Conservation (phyloP, 176 grass and related monocot genomes). For the Avena sativa region DNA sequence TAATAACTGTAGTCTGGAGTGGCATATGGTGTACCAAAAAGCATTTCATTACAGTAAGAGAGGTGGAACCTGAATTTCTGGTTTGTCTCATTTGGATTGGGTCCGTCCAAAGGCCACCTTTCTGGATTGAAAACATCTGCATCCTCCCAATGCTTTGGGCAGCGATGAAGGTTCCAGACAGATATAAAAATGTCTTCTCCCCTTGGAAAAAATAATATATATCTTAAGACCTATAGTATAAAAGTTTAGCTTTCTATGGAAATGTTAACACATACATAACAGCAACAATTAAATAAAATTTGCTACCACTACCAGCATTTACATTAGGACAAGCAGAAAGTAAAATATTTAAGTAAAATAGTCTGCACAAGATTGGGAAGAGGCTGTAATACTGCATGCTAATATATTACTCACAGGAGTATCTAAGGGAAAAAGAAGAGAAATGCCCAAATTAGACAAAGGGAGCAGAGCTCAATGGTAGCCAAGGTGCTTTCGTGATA, state of each 20-base stretch:
- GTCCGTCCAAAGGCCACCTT: constrained; percentile 93
- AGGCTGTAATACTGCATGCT: neutral
- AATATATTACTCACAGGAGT: neutral
- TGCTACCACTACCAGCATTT: neutral
- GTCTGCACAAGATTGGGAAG: constrained; percentile 8
- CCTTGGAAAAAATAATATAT: constrained; percentile 35
- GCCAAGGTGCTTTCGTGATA: neutral
- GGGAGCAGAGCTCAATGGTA: constrained; percentile 10
- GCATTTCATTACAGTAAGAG: constrained; percentile 31
- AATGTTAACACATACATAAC: neutral
- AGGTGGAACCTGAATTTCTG: constrained; percentile 88
- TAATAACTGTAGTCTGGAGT: constrained; percentile 18
- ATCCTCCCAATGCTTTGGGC: constrained; percentile 83
- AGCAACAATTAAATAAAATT: constrained; percentile 14
- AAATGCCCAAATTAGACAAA: neutral
- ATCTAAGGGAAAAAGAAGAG: neutral
- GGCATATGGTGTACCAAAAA: neutral
- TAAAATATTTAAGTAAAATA: neutral
- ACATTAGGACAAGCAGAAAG: constrained; percentile 13
- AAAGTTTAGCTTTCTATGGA: neutral
- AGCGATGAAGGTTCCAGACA: constrained; percentile 91
- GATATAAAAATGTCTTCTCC: constrained; percentile 99
- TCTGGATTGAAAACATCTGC: constrained; percentile 96
- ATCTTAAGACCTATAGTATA: neutral
- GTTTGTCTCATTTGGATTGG: constrained; percentile 96